These are phyloP conservation scores for Cytospora chrysosperma DNA, from an alignment of 2,329 filamentous ascomycete genomes.

Conservation along the genomic window DNA sequence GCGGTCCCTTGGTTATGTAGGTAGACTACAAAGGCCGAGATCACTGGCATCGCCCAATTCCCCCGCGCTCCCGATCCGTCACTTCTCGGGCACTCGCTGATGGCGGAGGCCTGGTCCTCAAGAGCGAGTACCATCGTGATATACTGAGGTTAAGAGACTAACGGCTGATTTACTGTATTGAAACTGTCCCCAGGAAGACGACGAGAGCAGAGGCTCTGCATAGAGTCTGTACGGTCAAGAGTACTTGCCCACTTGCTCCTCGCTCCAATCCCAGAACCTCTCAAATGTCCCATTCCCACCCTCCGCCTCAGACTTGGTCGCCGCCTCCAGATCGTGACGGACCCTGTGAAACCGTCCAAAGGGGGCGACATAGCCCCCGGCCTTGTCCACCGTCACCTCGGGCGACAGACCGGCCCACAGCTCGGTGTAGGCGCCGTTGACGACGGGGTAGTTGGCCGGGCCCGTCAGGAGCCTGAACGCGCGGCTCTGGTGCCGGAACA, in stretches of 20 bases:
- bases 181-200: too few species aligned
- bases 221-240: too few species aligned
- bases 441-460: constrained; percentile 24
- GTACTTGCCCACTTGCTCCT: constrained; percentile 36
- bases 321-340: constrained; percentile 32
- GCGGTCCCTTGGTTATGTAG: too few species aligned
- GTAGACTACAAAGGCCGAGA: too few species aligned
- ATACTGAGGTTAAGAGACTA: too few species aligned
- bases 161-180: too few species aligned
- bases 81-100: too few species aligned
- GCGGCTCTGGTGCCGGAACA: constrained; percentile 16
- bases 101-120: too few species aligned
- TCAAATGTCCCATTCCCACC: constrained; percentile 38
- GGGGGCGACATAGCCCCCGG: constrained; percentile 32
- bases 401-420: constrained; percentile 39
- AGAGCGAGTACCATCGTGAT: too few species aligned
- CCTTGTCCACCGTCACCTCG: constrained; percentile 34
- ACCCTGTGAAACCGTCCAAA: constrained; percentile 39
- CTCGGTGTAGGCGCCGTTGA: constrained; percentile 40
- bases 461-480: neutral
- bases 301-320: constrained; percentile 35
- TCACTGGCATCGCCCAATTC: too few species aligned
- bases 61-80: too few species aligned
- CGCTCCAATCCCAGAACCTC: constrained; percentile 43
- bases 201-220: too few species aligned